A percentile compares a stretch with the other conserved stretches of the same genome.
phyloP scores from a whole-genome alignment of 768 basidiomycete species.

The Panaeolus cyanescens region DNA sequence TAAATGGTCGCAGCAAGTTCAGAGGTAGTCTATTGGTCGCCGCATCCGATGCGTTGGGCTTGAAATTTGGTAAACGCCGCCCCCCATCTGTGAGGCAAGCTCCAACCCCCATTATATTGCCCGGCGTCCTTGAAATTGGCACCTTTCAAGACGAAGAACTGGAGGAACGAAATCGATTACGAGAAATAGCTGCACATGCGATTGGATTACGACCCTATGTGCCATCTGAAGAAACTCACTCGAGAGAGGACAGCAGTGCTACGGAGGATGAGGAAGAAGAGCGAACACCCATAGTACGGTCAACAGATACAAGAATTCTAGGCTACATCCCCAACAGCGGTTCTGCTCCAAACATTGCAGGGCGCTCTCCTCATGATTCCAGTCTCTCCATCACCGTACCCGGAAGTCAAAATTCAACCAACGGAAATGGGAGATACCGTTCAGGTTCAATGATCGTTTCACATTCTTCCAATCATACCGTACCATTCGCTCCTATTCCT shows the following conservation, averaged over 20 bases:
- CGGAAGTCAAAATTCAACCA: neutral
- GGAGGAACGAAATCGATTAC: constrained; percentile 73
- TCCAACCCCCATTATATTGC: constrained; percentile 49
- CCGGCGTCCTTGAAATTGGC: constrained; percentile 75
- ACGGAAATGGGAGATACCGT: constrained; percentile 30
- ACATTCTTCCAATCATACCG: constrained; percentile 37
- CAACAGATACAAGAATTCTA: constrained; percentile 15
- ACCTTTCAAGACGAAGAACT: constrained; percentile 61
- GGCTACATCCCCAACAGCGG: constrained; percentile 20
- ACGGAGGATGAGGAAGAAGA: constrained; percentile 40
- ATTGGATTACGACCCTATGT: constrained; percentile 66
- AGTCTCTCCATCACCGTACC: constrained; percentile 28
- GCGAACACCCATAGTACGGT: constrained; percentile 7
- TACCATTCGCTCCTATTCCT: constrained; percentile 43
- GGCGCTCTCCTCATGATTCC: constrained; percentile 32
- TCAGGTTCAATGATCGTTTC: constrained; percentile 39
- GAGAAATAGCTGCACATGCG: constrained; percentile 75
- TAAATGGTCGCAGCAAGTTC: constrained; percentile 28
- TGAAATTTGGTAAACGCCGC: constrained; percentile 49
- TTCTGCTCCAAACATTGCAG: constrained; percentile 19
- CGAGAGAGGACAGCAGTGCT: constrained; percentile 33
- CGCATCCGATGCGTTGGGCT: constrained; percentile 53
- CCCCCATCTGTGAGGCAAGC: constrained; percentile 34
- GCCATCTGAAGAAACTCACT: constrained; percentile 39
- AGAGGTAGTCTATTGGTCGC: constrained; percentile 51